Conservation (phyloP, 345 rosid genomes). For the Geranium rotundifolium region DNA sequence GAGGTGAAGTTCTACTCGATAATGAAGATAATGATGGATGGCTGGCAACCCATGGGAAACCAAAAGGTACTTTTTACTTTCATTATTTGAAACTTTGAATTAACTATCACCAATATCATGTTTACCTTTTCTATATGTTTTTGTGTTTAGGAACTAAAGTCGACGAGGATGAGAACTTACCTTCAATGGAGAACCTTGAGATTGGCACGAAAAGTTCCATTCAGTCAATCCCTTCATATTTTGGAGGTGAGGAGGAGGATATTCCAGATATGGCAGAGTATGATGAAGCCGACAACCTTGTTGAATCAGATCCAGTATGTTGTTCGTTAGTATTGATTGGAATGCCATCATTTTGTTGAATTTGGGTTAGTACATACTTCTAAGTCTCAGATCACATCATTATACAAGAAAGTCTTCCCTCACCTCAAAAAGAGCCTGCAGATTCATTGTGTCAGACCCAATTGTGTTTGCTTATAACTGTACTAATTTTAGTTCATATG, state of each 20-base stretch:
- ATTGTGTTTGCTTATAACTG: too few relatives aligned
- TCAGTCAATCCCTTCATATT: conserved; percentile 64
- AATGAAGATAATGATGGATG: conserved; percentile 95
- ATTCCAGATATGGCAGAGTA: conserved; percentile 92
- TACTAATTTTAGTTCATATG: too few relatives aligned
- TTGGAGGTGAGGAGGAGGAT: conserved; percentile 78
- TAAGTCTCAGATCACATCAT: too few relatives aligned
- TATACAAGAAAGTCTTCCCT: too few relatives aligned
- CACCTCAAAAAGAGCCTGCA: too few relatives aligned
- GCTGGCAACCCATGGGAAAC: conserved; percentile 97
- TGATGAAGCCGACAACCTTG: conserved; percentile 60
- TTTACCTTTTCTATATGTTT: neutral
- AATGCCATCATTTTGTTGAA: too few relatives aligned
- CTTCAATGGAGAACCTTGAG: conserved; percentile 78
- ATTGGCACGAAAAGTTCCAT: conserved; percentile 40
- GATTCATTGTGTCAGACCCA: too few relatives aligned
- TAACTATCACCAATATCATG: too few relatives aligned
- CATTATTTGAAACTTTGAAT: too few relatives aligned
- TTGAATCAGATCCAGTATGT: conserved; percentile 69
- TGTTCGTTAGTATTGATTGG: too few relatives aligned
- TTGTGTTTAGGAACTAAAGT: conserved; percentile 34
- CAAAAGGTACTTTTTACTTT: conserved; percentile 42
- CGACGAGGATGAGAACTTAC: conserved; percentile 71
- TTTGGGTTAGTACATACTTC: neutral
- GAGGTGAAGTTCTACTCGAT: conserved; percentile 90